phyloP scores from a whole-genome alignment of 805 yeast genomes.

The Debaryomyces tyrocola region DNA sequence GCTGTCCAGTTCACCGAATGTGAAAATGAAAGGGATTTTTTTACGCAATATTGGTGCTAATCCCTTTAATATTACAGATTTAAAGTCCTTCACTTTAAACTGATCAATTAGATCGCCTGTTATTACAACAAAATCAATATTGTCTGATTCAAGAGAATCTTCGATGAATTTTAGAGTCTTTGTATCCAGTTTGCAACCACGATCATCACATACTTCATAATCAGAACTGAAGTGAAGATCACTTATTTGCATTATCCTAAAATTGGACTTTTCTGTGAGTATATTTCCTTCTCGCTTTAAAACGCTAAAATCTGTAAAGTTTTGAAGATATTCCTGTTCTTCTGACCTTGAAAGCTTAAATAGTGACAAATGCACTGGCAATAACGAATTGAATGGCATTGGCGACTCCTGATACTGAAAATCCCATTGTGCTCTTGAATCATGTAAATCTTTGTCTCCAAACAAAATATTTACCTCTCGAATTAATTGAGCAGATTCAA shows the following conservation, averaged over 20 bases:
- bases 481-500: background rate
- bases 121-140: conserved; percentile 35
- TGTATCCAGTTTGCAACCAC: conserved; percentile 25
- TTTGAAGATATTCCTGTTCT: conserved; percentile 6
- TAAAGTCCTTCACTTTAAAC: conserved; percentile 22
- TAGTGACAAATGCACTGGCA: conserved; percentile 20
- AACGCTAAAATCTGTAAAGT: conserved; percentile 8
- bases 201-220: conserved; percentile 19
- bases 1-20: conserved; percentile 39
- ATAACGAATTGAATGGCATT: conserved; percentile 13
- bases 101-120: conserved; percentile 42
- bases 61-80: conserved; percentile 29
- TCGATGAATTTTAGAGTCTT: conserved; percentile 31
- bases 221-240: conserved; percentile 41
- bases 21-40: conserved; percentile 32
- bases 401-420: conserved; percentile 12
- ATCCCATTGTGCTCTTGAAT: conserved; percentile 24
- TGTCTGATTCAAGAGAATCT: conserved; percentile 23
- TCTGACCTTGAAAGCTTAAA: conserved; percentile 17
- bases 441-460: conserved; percentile 28
- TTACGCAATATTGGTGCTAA: conserved; percentile 32
- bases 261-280: conserved; percentile 16
- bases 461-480: conserved; percentile 26
- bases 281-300: conserved; percentile 15
- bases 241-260: conserved; percentile 37